A percentile compares a stretch with the other conserved stretches of the same genome.
phyloP scores from a whole-genome alignment of 345 rosid species.

The Camelina hispida region DNA sequence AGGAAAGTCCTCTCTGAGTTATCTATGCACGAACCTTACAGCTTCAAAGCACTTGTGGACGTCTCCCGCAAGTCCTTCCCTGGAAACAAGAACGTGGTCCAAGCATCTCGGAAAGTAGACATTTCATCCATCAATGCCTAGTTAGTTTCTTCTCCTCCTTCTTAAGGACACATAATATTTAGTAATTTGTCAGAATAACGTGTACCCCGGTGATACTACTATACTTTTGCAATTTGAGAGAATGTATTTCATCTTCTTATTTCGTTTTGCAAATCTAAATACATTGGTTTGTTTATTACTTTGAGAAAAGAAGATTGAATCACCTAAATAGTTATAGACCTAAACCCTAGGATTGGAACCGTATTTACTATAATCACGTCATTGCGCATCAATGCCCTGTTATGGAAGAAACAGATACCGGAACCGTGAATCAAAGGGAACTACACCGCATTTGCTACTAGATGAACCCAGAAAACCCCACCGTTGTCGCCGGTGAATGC shows the following conservation, averaged over 20 bases:
- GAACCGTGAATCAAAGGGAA: slow-evolving; percentile 80
- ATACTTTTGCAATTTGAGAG: slow-evolving; percentile 26
- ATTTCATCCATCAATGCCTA: slow-evolving; percentile 59
- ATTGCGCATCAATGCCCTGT: slow-evolving; percentile 29
- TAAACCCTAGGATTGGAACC: slow-evolving; percentile 18
- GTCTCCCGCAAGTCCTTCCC: slow-evolving; percentile 79
- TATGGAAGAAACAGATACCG: slow-evolving; percentile 77
- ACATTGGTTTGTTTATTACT: slow-evolving; percentile 22
- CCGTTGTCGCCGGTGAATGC: slow-evolving; percentile 71
- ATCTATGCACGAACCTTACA: slow-evolving; percentile 89
- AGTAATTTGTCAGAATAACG: slow-evolving; percentile 6
- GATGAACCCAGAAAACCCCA: slow-evolving; percentile 68
- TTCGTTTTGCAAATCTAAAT: slow-evolving; percentile 9
- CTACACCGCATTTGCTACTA: slow-evolving; percentile 69
- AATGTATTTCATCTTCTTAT: slow-evolving; percentile 10
- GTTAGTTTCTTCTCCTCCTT: slow-evolving; percentile 38
- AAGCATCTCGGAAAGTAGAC: slow-evolving; percentile 62
- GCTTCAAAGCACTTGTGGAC: slow-evolving; percentile 92
- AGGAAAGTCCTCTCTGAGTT: slow-evolving; percentile 85
- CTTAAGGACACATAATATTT: neutral
- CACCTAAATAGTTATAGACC: slow-evolving; percentile 35
- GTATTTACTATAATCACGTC: slow-evolving; percentile 3
- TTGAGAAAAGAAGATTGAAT: slow-evolving; percentile 15
- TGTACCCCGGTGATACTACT: slow-evolving; percentile 4
- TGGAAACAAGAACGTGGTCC: slow-evolving; percentile 83